Evolutionary conservation across 2,329 filamentous ascomycete species (phyloP).

Genomic region (Lecanoromycetidae sp.): DNA sequence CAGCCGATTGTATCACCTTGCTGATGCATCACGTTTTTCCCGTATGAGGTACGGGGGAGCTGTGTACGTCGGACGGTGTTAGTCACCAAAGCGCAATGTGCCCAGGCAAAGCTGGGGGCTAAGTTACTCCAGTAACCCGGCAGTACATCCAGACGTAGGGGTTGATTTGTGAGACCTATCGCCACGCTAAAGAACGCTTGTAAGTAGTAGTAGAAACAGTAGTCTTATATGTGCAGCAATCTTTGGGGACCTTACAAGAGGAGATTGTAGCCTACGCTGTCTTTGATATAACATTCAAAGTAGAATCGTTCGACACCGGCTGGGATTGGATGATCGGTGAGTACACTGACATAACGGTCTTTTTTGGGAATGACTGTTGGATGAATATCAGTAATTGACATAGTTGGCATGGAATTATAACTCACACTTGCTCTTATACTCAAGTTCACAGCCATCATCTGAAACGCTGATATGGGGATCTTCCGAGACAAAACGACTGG

Average conservation of each 20-base stretch:
- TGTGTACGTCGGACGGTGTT: neutral
- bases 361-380: too few relatives aligned
- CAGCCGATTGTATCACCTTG: constrained; percentile 13
- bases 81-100: constrained; percentile 13
- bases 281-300: constrained; percentile 11
- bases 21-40: too few relatives aligned
- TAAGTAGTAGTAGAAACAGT: neutral
- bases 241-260: neutral
- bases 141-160: neutral
- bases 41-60: constrained; percentile 4
- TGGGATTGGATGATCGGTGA: constrained; percentile 13
- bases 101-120: constrained; percentile 9
- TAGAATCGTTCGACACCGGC: constrained; percentile 11
- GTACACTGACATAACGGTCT: too few relatives aligned
- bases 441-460: constrained; percentile 3
- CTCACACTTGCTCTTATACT: neutral
- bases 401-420: too few relatives aligned
- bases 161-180: neutral
- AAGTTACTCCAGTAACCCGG: neutral
- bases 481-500: neutral
- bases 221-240: too few relatives aligned
- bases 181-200: constrained; percentile 6
- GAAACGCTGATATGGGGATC: constrained; percentile 4
- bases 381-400: neutral
- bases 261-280: neutral